Conservation (phyloP, 1,284 basidiomycete species). For the Leccinum pachyderme region DNA sequence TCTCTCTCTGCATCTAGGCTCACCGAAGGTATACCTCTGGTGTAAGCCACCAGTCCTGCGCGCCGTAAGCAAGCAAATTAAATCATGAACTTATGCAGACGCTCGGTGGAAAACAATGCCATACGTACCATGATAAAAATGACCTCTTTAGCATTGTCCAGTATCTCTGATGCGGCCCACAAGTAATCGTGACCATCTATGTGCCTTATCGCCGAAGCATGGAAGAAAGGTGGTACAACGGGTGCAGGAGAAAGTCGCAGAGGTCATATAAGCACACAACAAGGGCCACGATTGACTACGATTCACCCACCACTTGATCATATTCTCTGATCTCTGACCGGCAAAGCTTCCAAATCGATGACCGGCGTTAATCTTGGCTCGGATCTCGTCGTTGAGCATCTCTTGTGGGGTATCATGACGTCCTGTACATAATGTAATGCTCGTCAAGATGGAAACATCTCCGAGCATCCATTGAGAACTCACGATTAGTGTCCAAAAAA, state of each 20-base stretch:
- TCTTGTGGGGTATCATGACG: slow-evolving; percentile 79
- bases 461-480: neutral
- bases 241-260: neutral
- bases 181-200: slow-evolving; percentile 93
- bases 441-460: neutral
- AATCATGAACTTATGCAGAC: neutral
- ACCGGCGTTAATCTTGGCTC: slow-evolving; percentile 67
- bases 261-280: neutral
- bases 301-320: slow-evolving; percentile 75
- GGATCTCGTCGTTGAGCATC: slow-evolving; percentile 60
- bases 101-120: slow-evolving; percentile 11
- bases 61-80: slow-evolving; percentile 7
- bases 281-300: neutral
- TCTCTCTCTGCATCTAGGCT: neutral
- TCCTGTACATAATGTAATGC: slow-evolving; percentile 34
- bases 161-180: slow-evolving; percentile 87
- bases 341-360: slow-evolving; percentile 91
- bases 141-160: slow-evolving; percentile 71
- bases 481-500: neutral
- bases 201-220: slow-evolving; percentile 49
- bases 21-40: slow-evolving; percentile 82
- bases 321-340: slow-evolving; percentile 62
- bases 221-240: neutral
- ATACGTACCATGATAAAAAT: slow-evolving; percentile 77
- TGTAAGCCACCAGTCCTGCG: slow-evolving; percentile 87